Evolutionary conservation across 345 rosid genomes (phyloP).

Genomic region (Bruguiera sexangula): DNA sequence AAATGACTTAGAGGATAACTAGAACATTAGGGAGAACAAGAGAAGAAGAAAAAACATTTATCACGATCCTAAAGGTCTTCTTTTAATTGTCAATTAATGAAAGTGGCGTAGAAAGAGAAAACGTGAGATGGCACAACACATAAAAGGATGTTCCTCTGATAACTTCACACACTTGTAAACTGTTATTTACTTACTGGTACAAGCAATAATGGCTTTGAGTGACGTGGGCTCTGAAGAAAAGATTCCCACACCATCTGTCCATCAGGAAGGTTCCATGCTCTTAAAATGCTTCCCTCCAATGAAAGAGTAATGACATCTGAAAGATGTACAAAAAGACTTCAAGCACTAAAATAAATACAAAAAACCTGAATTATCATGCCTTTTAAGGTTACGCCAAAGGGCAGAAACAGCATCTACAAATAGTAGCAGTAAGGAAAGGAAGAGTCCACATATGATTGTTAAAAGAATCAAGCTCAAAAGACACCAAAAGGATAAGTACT

Average conservation of each 20-base stretch:
- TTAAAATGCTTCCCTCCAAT: slow-evolving; percentile 64
- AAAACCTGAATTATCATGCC: slow-evolving; percentile 1
- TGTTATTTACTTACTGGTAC: slow-evolving; percentile 51
- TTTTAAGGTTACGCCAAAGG: neutral
- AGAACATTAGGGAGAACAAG: neutral
- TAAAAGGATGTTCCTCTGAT: neutral
- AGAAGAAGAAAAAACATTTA: neutral
- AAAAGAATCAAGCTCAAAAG: neutral
- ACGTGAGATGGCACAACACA: too few relatives aligned
- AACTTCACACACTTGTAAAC: neutral
- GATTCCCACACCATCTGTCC: slow-evolving; percentile 99
- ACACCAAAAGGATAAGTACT: neutral
- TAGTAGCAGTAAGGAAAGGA: neutral
- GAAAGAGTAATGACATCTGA: slow-evolving; percentile 86
- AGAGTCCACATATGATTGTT: neutral
- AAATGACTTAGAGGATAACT: neutral
- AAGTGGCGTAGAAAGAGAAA: neutral
- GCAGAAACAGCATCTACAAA: slow-evolving; percentile 1
- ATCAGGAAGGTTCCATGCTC: slow-evolving; percentile 99
- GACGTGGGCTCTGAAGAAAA: slow-evolving; percentile 49
- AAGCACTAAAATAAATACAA: neutral
- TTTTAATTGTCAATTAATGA: neutral
- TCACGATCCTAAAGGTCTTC: neutral
- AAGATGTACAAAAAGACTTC: slow-evolving; percentile 18
- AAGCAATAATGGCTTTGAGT: slow-evolving; percentile 57